Percentiles rank a stretch among this genome's conserved stretches.
These are phyloP conservation scores for Pseudocercospora eumusae DNA, from an alignment of 2,329 filamentous ascomycete genomes.

Conservation along the genomic window DNA sequence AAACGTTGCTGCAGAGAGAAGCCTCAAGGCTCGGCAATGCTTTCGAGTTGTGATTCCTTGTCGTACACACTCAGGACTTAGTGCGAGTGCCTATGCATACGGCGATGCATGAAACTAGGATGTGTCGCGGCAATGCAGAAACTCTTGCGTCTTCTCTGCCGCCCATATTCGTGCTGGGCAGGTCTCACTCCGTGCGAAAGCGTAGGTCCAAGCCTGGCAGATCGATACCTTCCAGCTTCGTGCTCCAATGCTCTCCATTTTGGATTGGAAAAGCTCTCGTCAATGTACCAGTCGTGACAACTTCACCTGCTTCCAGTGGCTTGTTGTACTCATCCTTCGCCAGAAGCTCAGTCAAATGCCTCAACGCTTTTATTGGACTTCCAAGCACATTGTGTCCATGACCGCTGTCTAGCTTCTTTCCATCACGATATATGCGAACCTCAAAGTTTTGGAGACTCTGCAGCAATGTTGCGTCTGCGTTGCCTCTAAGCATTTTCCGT, in stretches of 20 bases:
- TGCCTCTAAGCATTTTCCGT: slow-evolving; percentile 12
- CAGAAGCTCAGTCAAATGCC: slow-evolving; percentile 24
- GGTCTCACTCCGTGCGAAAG: slow-evolving; percentile 24
- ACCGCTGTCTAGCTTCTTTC: slow-evolving; percentile 23
- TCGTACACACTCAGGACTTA: background rate
- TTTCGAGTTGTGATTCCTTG: background rate
- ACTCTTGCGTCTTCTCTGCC: background rate
- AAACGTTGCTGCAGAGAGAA: background rate
- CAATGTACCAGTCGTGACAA: slow-evolving; percentile 29
- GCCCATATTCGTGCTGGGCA: background rate
- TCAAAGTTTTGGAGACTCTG: slow-evolving; percentile 26
- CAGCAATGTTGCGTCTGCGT: slow-evolving; percentile 19
- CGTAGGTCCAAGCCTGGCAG: slow-evolving; percentile 26
- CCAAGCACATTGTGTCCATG: slow-evolving; percentile 27
- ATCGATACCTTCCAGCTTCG: slow-evolving; percentile 26
- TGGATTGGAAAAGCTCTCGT: slow-evolving; percentile 26
- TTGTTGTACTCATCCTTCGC: slow-evolving; percentile 28
- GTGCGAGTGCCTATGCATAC: background rate
- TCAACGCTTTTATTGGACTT: slow-evolving; percentile 27
- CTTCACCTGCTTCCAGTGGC: slow-evolving; percentile 24
- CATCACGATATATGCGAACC: slow-evolving; percentile 23
- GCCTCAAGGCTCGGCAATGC: background rate
- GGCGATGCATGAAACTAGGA: background rate
- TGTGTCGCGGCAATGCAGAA: background rate
- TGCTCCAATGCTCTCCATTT: slow-evolving; percentile 28